Conservation (phyloP, 148 eudicot genomes). For the Amaranthus cruentus region DNA sequence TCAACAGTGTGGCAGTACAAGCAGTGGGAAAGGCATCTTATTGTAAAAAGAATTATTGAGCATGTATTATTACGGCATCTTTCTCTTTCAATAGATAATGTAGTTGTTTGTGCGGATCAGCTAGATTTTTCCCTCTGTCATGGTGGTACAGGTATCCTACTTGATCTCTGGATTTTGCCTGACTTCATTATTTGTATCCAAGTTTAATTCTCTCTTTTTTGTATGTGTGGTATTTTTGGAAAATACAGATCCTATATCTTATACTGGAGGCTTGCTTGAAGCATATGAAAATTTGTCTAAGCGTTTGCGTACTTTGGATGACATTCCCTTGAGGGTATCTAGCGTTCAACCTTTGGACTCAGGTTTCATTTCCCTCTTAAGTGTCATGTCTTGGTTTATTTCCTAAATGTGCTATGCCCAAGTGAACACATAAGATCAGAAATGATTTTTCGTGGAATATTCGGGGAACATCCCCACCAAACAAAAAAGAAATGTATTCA, state of each 20-base stretch:
- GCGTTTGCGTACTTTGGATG: conserved; percentile 64
- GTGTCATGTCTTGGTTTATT: not conserved
- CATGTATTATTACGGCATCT: conserved; percentile 72
- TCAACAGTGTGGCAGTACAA: conserved; percentile 70
- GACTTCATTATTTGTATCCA: not conserved
- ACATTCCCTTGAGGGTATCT: conserved; percentile 80
- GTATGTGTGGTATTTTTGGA: not conserved
- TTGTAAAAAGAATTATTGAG: conserved; percentile 66
- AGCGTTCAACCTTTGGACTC: conserved; percentile 88
- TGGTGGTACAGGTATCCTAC: conserved; percentile 52
- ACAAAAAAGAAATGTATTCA: no score
- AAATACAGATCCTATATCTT: conserved; percentile 68
- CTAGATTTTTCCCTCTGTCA: conserved; percentile 74
- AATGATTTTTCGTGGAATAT: not conserved
- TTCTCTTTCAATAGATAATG: conserved; percentile 49
- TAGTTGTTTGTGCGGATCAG: conserved; percentile 59
- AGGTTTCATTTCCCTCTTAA: conserved; percentile 44
- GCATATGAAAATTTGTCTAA: conserved; percentile 66
- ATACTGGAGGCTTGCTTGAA: conserved; percentile 44
- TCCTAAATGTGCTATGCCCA: not conserved
- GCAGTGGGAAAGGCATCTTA: conserved; percentile 71
- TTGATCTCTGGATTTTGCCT: not conserved
- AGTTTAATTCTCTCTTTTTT: not conserved
- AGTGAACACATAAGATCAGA: not conserved
- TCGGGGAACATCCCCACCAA: not conserved